Conservation (phyloP, 2,329 filamentous ascomycete genomes). For the Hypoxylon sp. region DNA sequence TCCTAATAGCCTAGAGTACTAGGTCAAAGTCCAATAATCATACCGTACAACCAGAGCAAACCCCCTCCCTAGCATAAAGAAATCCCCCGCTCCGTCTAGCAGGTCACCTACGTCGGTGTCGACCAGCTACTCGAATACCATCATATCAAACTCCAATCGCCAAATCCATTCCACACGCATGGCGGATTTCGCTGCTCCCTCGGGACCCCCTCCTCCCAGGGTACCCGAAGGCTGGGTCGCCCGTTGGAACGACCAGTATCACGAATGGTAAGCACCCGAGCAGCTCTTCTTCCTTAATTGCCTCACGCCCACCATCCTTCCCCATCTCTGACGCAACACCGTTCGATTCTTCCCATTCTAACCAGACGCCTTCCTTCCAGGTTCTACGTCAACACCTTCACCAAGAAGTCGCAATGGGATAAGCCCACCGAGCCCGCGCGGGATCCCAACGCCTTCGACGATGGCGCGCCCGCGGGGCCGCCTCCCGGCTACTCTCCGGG, state of each 20-base stretch:
- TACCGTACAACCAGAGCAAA: too few relatives aligned
- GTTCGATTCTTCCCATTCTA: not conserved
- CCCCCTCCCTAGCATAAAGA: not conserved
- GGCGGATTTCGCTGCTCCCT: slow-evolving; percentile 62
- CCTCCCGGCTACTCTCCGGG: slow-evolving; percentile 72
- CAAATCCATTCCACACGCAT: slow-evolving; percentile 46
- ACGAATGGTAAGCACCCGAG: slow-evolving; percentile 65
- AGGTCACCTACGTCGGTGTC: slow-evolving; percentile 2
- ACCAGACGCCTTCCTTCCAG: slow-evolving; percentile 51
- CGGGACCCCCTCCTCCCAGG: slow-evolving; percentile 64
- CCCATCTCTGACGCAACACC: too few relatives aligned
- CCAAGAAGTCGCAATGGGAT: slow-evolving; percentile 91
- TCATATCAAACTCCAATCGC: slow-evolving; percentile 4
- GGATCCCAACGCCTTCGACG: slow-evolving; percentile 50
- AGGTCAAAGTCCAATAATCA: too few relatives aligned
- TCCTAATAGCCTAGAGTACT: not conserved
- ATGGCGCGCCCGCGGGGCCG: slow-evolving; percentile 61
- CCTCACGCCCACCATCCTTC: slow-evolving; percentile 32
- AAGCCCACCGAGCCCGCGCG: slow-evolving; percentile 75
- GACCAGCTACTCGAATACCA: not conserved
- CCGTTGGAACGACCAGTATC: slow-evolving; percentile 87
- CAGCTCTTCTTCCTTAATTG: slow-evolving; percentile 13
- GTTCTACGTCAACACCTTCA: slow-evolving; percentile 92
- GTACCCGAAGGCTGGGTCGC: slow-evolving; percentile 84
- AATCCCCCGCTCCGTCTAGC: not conserved